Evolutionary conservation across 1,139 yeast genomes (phyloP).

Genomic region (Candida smagusa): DNA sequence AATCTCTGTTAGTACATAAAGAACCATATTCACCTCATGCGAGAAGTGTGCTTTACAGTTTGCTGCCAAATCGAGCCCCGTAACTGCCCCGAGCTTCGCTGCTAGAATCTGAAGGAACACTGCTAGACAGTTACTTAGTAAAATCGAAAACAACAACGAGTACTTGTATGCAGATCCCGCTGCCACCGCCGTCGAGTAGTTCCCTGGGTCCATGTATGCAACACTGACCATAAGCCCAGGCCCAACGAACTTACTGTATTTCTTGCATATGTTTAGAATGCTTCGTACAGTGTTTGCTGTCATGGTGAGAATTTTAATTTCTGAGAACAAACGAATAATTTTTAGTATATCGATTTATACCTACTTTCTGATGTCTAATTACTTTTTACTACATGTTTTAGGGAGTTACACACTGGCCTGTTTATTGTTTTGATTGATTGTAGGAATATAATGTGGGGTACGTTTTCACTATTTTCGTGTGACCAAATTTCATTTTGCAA

Average conservation of each 20-base stretch:
- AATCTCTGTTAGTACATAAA: constrained; percentile 65
- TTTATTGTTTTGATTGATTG: too few species aligned
- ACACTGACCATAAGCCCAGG: constrained; percentile 95
- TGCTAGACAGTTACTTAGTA: constrained; percentile 83
- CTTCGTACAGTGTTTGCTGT: constrained; percentile 1
- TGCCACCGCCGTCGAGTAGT: constrained; percentile 91
- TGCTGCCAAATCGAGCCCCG: constrained; percentile 76
- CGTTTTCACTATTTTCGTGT: too few species aligned
- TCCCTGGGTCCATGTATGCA: constrained; percentile 97
- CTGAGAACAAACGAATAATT: background rate
- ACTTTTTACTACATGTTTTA: too few species aligned
- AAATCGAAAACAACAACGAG: constrained; percentile 73
- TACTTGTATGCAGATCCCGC: constrained; percentile 89
- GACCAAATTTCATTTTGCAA: too few species aligned
- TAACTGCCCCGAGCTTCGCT: constrained; percentile 81
- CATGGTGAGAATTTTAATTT: background rate
- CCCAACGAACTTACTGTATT: constrained; percentile 71
- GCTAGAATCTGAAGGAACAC: constrained; percentile 80
- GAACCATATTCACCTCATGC: constrained; percentile 49
- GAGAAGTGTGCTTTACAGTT: constrained; percentile 79
- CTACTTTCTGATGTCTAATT: too few species aligned
- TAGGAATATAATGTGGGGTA: too few species aligned
- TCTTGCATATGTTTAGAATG: constrained; percentile 24
- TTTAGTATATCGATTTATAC: background rate
- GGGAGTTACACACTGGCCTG: too few species aligned